These are phyloP conservation scores for Agastache rugosa DNA, from an alignment of 257 asterid genomes.

Conservation along the genomic window DNA sequence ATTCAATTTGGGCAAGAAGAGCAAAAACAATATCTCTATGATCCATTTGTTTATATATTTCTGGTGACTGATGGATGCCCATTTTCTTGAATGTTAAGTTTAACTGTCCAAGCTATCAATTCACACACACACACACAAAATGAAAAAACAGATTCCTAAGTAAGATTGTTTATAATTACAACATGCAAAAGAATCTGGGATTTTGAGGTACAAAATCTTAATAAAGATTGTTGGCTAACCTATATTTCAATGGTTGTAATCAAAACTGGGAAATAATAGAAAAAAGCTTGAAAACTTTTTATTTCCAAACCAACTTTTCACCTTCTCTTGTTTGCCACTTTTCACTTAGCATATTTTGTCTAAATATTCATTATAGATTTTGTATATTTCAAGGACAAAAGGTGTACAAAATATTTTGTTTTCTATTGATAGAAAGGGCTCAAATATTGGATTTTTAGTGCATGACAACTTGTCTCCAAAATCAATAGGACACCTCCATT, in stretches of 20 bases:
- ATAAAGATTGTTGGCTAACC: constrained; percentile 30
- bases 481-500: neutral
- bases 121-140: neutral
- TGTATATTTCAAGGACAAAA: constrained; percentile 27
- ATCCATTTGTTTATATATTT: constrained; percentile 76
- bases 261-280: constrained; percentile 33
- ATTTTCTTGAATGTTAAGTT: constrained; percentile 64
- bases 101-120: constrained; percentile 53
- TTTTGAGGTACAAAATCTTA: constrained; percentile 28
- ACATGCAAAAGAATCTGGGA: constrained; percentile 22
- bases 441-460: constrained; percentile 13
- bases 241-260: constrained; percentile 40
- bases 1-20: constrained; percentile 48
- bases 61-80: constrained; percentile 76
- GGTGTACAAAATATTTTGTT: neutral
- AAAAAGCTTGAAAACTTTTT: constrained; percentile 33
- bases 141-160: constrained; percentile 1
- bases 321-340: constrained; percentile 54
- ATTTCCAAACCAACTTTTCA: neutral
- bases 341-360: constrained; percentile 22
- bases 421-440: neutral
- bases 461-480: constrained; percentile 27
- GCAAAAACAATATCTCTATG: constrained; percentile 41
- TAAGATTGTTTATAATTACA: constrained; percentile 46
- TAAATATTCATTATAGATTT: constrained; percentile 33